Conservation (phyloP, 2,329 filamentous ascomycete genomes). For the Ceratocystiopsis minuta region DNA sequence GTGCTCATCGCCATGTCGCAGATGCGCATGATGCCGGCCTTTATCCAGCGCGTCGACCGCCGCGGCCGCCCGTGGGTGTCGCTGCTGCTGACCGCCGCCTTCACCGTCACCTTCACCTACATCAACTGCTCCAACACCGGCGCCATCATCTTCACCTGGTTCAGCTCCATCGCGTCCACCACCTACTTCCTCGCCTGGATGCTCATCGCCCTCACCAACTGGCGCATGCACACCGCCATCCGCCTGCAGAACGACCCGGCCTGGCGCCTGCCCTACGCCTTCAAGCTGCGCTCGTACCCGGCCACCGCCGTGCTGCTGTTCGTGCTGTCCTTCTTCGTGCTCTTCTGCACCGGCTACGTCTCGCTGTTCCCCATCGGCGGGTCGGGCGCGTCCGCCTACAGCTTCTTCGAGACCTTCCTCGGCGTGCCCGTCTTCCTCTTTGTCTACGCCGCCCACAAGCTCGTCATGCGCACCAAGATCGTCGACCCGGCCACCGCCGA, state of each 20-base stretch:
- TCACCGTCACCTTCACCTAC: constrained; percentile 57
- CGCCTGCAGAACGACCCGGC: constrained; percentile 47
- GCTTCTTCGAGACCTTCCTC: constrained; percentile 59
- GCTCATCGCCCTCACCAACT: constrained; percentile 77
- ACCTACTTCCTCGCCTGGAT: constrained; percentile 65
- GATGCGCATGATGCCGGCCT: constrained; percentile 60
- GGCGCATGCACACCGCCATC: constrained; percentile 81
- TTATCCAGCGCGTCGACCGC: constrained; percentile 67
- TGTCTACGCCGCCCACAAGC: constrained; percentile 60
- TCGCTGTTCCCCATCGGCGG: constrained; percentile 42
- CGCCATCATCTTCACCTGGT: constrained; percentile 55
- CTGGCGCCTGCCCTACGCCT: constrained; percentile 61
- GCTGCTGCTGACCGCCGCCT: constrained; percentile 44
- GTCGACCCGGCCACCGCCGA: constrained; percentile 63
- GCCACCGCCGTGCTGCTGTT: constrained; percentile 68
- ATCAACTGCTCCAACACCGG: constrained; percentile 48
- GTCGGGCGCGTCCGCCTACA: constrained; percentile 28
- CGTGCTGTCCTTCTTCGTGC: constrained; percentile 54
- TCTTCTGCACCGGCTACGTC: constrained; percentile 77
- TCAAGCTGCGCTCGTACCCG: constrained; percentile 63
- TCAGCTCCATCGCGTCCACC: constrained; percentile 55
- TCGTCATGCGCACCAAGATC: constrained; percentile 51
- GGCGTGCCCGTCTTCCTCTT: constrained; percentile 48
- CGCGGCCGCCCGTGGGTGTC: constrained; percentile 62
- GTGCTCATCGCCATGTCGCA: constrained; percentile 81